A percentile compares a stretch with the other conserved stretches of the same genome.
Conservation (phyloP, 1,284 basidiomycete genomes). For the Calocybe gambosa region DNA sequence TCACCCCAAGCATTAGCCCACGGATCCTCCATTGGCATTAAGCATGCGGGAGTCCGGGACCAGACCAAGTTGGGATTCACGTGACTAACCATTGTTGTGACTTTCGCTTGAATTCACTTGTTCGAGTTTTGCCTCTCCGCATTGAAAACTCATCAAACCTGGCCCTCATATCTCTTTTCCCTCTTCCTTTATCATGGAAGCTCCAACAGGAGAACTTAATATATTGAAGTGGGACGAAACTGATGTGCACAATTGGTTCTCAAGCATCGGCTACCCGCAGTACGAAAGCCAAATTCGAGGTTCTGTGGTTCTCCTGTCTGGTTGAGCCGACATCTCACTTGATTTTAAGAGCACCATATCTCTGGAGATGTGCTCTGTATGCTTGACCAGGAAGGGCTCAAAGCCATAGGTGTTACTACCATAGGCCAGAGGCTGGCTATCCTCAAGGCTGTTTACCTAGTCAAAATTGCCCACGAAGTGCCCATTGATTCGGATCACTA, state of each 20-base stretch:
- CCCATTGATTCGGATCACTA: slow-evolving; percentile 84
- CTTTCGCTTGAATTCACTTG: neutral
- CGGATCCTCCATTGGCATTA: slow-evolving; percentile 45
- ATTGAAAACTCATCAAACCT: neutral
- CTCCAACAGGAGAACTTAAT: slow-evolving; percentile 30
- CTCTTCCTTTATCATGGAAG: slow-evolving; percentile 16
- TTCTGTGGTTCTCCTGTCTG: slow-evolving; percentile 22
- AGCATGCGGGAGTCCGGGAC: neutral
- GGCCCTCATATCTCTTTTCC: neutral
- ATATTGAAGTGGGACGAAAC: slow-evolving; percentile 80
- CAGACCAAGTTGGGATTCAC: slow-evolving; percentile 7
- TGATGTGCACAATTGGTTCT: slow-evolving; percentile 74
- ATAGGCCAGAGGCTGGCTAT: slow-evolving; percentile 87
- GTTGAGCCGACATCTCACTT: slow-evolving; percentile 11
- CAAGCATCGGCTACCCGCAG: slow-evolving; percentile 70
- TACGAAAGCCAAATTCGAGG: slow-evolving; percentile 73
- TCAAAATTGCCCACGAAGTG: slow-evolving; percentile 79
- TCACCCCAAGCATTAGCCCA: slow-evolving; percentile 65
- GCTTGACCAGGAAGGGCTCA: slow-evolving; percentile 76
- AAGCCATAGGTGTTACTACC: slow-evolving; percentile 77
- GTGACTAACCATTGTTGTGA: slow-evolving; percentile 8
- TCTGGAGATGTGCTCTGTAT: slow-evolving; percentile 83
- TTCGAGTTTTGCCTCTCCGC: neutral
- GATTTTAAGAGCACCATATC: slow-evolving; percentile 74
- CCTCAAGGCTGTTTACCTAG: slow-evolving; percentile 82